These are phyloP conservation scores for Carex scoparia DNA, from an alignment of 176 grass and related monocot genomes.

Conservation along the genomic window DNA sequence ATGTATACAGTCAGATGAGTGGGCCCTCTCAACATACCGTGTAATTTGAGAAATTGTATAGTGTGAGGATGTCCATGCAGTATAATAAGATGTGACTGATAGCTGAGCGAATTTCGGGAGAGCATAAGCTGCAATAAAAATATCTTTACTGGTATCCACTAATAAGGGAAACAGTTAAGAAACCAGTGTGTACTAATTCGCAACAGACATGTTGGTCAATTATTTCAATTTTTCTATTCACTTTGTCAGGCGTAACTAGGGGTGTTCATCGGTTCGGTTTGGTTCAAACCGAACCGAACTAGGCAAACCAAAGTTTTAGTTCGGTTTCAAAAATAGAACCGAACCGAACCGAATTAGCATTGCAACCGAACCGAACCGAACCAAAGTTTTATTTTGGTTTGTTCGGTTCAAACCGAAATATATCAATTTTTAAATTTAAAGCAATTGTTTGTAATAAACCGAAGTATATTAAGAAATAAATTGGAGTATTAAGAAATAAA, in stretches of 20 bases:
- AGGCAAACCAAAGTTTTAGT: too few relatives aligned
- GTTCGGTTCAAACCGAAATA: too few relatives aligned
- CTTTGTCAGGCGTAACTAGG: background rate
- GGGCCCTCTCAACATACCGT: constrained; percentile 47
- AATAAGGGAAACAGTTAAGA: background rate
- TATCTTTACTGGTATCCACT: background rate
- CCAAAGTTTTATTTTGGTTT: too few relatives aligned
- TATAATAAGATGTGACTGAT: constrained; percentile 79
- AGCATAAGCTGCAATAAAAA: constrained; percentile 47
- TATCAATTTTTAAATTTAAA: too few relatives aligned
- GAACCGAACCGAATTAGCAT: too few relatives aligned
- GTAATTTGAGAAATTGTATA: constrained; percentile 74
- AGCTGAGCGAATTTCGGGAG: constrained; percentile 76
- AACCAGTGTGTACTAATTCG: background rate
- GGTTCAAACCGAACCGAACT: too few relatives aligned
- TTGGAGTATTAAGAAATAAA: too few relatives aligned
- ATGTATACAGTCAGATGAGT: constrained; percentile 27
- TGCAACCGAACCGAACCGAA: too few relatives aligned
- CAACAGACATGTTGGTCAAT: background rate
- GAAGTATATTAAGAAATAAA: too few relatives aligned
- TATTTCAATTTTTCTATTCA: background rate
- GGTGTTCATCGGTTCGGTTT: too few relatives aligned
- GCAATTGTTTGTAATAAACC: too few relatives aligned
- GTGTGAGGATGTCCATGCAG: constrained; percentile 65
- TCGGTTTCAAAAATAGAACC: too few relatives aligned